Base-by-base conservation (phyloP, 805 yeast genomes). In the Zygosaccharomyces kombuchaensis region DNA sequence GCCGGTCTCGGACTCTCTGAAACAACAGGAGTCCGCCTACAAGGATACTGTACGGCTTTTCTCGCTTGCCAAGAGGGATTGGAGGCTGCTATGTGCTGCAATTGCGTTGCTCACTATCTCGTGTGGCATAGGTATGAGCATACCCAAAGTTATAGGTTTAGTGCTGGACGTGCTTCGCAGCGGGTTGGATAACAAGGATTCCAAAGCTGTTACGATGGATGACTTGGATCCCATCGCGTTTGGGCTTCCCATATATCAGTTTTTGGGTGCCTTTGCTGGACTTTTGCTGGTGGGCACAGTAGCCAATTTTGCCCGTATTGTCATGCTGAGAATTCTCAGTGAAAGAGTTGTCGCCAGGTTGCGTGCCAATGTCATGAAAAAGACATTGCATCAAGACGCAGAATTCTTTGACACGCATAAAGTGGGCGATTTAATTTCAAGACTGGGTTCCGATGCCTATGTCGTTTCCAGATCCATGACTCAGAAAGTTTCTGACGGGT, bases 331-430 rank as follows among this genome's bases (percentile, higher is more conserved):
- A 54, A 71, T 82, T 10, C 80, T 86, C 9, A 96, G 97, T 49
- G 99, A 91, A 66, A 75, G 86, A 51, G 73, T 90, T 30, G 96
- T 88, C 46, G 90, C 96, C 13, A 75, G 91, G 48, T 68, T 93
- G 46, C 76, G 99, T 56, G 73, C 93, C 10, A 74, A 82, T 44
- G 80, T 90, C 32, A 84, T 89, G 62, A 79, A 80, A 59, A 84
- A 81, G 50, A 80, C 93, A 13, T 74, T 93, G 52, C 79, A 81
- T 36, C 96, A 91, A 60, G 97, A 91, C 63, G 84, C 96, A 13
- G 90, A 85, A 60, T 91, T 93, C 61, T 90, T 89, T 67, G 99
- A 91, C 61, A 79, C 82, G n/a, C 88, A 95, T 51, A 84, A 91
- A 60, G 89, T 89, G 8, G 99, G 99, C 32, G 99, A 91, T 62